Conservation (phyloP, 2,329 filamentous ascomycete species). For the Beauveria caledonica region DNA sequence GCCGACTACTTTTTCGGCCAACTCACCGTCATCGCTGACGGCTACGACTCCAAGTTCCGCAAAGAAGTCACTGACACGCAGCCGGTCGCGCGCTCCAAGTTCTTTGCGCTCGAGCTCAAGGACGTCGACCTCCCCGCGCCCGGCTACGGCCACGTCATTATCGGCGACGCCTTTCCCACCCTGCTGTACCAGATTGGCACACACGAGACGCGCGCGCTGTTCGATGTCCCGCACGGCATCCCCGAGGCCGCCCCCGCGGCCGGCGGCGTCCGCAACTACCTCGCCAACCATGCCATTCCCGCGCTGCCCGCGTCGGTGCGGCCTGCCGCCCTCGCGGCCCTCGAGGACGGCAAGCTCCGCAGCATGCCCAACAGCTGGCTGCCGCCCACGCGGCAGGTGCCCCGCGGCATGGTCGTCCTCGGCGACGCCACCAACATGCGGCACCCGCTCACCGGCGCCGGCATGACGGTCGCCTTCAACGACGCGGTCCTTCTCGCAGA, state of each 20-base stretch:
- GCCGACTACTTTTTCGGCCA: slow-evolving; percentile 78
- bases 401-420: slow-evolving; percentile 64
- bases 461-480: slow-evolving; percentile 96
- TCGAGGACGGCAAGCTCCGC: slow-evolving; percentile 66
- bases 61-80: slow-evolving; percentile 62
- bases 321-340: slow-evolving; percentile 64
- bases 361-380: slow-evolving; percentile 97
- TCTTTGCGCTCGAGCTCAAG: slow-evolving; percentile 88
- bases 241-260: slow-evolving; percentile 63
- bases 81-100: slow-evolving; percentile 72
- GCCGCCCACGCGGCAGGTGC: slow-evolving; percentile 56
- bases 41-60: slow-evolving; percentile 86
- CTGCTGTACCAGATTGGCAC: slow-evolving; percentile 96
- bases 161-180: slow-evolving; percentile 67
- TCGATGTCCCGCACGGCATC: slow-evolving; percentile 76
- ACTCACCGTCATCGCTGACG: slow-evolving; percentile 84
- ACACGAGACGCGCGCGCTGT: slow-evolving; percentile 81
- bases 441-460: slow-evolving; percentile 93
- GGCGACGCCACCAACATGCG: slow-evolving; percentile 99
- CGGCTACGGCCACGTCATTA: slow-evolving; percentile 78
- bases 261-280: slow-evolving; percentile 79
- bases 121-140: slow-evolving; percentile 72
- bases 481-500: slow-evolving; percentile 74
- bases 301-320: slow-evolving; percentile 63
- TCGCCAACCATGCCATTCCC: slow-evolving; percentile 72